Conservation (phyloP, 805 yeast species). For the Saccharomycopsis selenospora region DNA sequence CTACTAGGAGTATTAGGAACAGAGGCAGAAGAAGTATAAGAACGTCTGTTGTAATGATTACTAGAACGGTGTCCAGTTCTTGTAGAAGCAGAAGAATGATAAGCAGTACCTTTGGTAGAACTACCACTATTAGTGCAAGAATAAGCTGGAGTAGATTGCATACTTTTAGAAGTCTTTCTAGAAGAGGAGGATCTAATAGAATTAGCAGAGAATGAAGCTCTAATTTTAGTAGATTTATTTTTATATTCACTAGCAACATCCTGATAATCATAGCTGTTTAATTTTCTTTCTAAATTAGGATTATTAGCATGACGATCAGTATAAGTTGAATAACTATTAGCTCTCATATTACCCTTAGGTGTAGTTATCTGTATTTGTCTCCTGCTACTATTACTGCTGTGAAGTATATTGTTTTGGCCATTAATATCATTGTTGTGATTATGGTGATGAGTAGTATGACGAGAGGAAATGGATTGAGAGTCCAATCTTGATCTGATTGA, state of each 20-base stretch:
- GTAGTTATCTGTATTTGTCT: conserved; percentile 1
- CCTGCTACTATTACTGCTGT: background rate
- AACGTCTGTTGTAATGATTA: background rate
- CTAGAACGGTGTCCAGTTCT: background rate
- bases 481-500: conserved; percentile 8
- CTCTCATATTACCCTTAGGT: background rate
- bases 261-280: conserved; percentile 19
- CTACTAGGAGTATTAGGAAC: background rate
- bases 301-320: conserved; percentile 5
- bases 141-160: background rate
- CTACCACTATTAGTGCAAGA: background rate
- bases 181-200: conserved; percentile 4
- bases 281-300: conserved; percentile 14
- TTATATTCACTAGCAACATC: conserved; percentile 10
- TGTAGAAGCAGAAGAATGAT: background rate
- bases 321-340: background rate
- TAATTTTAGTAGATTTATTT: conserved; percentile 3
- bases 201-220: conserved; percentile 15
- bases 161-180: conserved; percentile 7
- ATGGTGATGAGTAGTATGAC: background rate
- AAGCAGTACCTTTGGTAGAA: background rate
- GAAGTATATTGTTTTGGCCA: background rate
- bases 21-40: background rate
- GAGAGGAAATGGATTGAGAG: background rate
- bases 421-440: background rate